Evolutionary conservation across 306 rosid genomes (phyloP).

Genomic region (Geum urbanum): DNA sequence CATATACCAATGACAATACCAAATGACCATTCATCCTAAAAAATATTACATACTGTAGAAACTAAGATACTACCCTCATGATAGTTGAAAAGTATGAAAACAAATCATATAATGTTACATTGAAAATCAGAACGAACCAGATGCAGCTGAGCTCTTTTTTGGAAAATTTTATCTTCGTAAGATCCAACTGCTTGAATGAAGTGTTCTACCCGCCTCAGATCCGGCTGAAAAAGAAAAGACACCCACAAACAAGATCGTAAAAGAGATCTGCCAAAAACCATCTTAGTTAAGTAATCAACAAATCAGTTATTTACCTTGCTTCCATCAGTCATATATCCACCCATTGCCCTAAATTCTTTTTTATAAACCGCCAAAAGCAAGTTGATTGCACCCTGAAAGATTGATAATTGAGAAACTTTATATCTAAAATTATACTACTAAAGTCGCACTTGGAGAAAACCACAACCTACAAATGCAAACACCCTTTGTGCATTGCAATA

Average conservation of each 20-base stretch:
- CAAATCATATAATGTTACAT: too few species aligned
- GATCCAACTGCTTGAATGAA: slow-evolving; percentile 95
- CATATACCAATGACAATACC: neutral
- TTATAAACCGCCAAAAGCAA: slow-evolving; percentile 87
- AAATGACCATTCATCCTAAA: neutral
- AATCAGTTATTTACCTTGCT: slow-evolving; percentile 52
- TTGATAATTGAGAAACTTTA: neutral
- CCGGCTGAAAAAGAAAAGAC: slow-evolving; percentile 46
- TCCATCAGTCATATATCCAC: slow-evolving; percentile 87
- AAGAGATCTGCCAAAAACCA: neutral
- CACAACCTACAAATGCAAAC: neutral
- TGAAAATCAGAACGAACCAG: slow-evolving; percentile 47
- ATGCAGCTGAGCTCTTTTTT: slow-evolving; percentile 79
- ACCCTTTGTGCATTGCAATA: neutral
- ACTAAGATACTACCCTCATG: neutral
- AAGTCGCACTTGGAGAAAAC: neutral
- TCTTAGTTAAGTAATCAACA: neutral
- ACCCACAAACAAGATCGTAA: neutral
- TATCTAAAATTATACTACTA: neutral
- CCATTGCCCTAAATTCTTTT: slow-evolving; percentile 64
- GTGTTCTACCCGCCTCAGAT: slow-evolving; percentile 70
- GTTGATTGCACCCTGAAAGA: slow-evolving; percentile 85
- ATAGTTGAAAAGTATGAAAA: neutral
- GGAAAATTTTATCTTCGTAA: slow-evolving; percentile 83
- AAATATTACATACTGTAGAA: neutral